Percentiles rank a stretch among this genome's conserved stretches.
Evolutionary conservation across 2,329 filamentous ascomycete genomes (phyloP).

Genomic region (Karstenula rhodostoma): DNA sequence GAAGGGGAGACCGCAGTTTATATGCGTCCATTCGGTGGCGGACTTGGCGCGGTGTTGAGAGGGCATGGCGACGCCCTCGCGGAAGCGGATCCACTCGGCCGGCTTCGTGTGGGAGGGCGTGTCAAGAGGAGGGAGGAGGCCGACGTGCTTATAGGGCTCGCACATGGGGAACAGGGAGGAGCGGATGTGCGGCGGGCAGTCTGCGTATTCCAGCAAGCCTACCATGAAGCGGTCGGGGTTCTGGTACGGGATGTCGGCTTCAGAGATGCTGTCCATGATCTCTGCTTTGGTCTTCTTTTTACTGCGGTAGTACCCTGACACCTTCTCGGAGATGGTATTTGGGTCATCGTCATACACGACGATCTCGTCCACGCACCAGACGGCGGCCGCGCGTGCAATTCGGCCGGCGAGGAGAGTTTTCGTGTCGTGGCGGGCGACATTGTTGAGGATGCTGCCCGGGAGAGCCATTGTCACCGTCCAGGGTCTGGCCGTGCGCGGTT

Average conservation of each 20-base stretch:
- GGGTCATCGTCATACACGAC: constrained; percentile 81
- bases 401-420: constrained; percentile 76
- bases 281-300: constrained; percentile 54
- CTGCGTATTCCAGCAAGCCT: constrained; percentile 81
- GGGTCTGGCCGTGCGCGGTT: constrained; percentile 68
- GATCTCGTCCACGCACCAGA: constrained; percentile 86
- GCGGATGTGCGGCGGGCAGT: constrained; percentile 80
- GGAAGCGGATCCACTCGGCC: constrained; percentile 80
- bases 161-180: constrained; percentile 75
- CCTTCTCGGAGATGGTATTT: constrained; percentile 33
- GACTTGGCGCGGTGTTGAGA: constrained; percentile 53
- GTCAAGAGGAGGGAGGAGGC: constrained; percentile 77
- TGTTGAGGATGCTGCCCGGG: constrained; percentile 76
- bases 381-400: constrained; percentile 80
- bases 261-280: constrained; percentile 47
- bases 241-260: constrained; percentile 63
- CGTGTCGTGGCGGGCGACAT: constrained; percentile 76
- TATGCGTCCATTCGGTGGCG: constrained; percentile 44
- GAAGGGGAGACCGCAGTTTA: constrained; percentile 60
- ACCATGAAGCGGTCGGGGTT: constrained; percentile 82
- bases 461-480: constrained; percentile 82
- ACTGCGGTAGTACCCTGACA: constrained; percentile 30
- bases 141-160: constrained; percentile 77
- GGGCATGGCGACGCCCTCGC: constrained; percentile 75
- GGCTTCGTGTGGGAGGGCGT: constrained; percentile 83